Evolutionary conservation across 805 yeast genomes (phyloP).

Genomic region (Barnettozyma californica): DNA sequence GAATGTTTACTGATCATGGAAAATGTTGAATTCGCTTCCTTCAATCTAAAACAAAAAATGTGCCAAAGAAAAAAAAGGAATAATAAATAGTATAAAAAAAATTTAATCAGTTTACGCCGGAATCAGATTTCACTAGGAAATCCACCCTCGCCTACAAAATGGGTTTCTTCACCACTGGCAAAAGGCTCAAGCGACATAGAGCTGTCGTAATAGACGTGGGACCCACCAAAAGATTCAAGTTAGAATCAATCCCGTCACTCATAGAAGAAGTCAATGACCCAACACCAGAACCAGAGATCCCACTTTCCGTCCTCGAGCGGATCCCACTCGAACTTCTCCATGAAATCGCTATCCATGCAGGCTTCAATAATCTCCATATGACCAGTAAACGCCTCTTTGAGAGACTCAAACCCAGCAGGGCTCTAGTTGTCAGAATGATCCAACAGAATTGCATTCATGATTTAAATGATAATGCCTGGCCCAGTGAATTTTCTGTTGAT

Average conservation of each 20-base stretch:
- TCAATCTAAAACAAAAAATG: background rate
- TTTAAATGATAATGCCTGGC: slow-evolving; percentile 8
- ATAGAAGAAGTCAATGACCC: background rate
- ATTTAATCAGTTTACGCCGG: background rate
- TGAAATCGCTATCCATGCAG: slow-evolving; percentile 34
- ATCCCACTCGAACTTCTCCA: slow-evolving; percentile 41
- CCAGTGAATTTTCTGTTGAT: background rate
- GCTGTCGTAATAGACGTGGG: background rate
- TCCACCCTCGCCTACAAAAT: background rate
- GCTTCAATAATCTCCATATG: slow-evolving; percentile 33
- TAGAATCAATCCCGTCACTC: background rate
- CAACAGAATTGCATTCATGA: slow-evolving; percentile 14
- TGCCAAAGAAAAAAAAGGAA: background rate
- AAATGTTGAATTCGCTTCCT: no score
- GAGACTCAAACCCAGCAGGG: slow-evolving; percentile 24
- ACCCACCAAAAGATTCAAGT: background rate
- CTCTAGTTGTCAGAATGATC: slow-evolving; percentile 19
- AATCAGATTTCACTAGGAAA: no score
- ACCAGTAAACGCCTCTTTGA: slow-evolving; percentile 27
- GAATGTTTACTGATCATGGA: no score
- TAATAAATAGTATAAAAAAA: background rate
- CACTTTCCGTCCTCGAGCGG: slow-evolving; percentile 23
- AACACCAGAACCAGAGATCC: background rate
- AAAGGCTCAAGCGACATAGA: background rate
- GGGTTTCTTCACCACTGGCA: background rate